Base-by-base conservation (phyloP, 2,329 filamentous ascomycete species). In the Aureobasidium sp. region DNA sequence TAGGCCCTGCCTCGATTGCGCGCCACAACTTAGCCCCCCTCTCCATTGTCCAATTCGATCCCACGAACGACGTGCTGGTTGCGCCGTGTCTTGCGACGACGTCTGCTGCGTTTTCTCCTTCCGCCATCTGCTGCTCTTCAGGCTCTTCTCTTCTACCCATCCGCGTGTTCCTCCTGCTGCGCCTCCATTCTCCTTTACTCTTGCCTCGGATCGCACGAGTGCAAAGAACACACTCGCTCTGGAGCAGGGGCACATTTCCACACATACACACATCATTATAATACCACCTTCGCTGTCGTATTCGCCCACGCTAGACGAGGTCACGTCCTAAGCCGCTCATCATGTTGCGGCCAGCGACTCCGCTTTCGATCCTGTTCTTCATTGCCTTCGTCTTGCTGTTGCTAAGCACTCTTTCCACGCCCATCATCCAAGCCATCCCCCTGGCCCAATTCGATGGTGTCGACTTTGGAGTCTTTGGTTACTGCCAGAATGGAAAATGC, bases 391-490 rank as follows among this genome's bases (percentile, higher is more conserved):
- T 82, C 66, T 80, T 97, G 65, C 82, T 97, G 58, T 80, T 97
- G 51, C 81, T 99, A 42, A 90, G 91, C 51, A 90, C 92, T 42
- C 78, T 99, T n/a, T 96, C 93, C 1, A 92, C 91, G 0, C 94
- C 94, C 20, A 86, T 99, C 68, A 88, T 97, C 72, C 86, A 88
- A 71, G 83, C 81, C 29, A 95, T 99, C 51, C 90, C 91, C 10
- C 81, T 99, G 46, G 92, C 89, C 41, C 86, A 84, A 58, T 93
- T 87, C 71, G 78, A 87, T 46, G 86, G 87, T 69, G 84, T 90
- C 68, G 87, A 86, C 67, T 97, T 95, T 79, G 94, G 94, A 53
- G 92, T 97, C 53, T 93, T 97, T 78, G 94, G 94, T 29, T 96
- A 85, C 70, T 99, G 94, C 76, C 81, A 85, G 66, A 79, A 76